Base-by-base conservation (phyloP, 257 asterid genomes). In the Salvia splendens region DNA sequence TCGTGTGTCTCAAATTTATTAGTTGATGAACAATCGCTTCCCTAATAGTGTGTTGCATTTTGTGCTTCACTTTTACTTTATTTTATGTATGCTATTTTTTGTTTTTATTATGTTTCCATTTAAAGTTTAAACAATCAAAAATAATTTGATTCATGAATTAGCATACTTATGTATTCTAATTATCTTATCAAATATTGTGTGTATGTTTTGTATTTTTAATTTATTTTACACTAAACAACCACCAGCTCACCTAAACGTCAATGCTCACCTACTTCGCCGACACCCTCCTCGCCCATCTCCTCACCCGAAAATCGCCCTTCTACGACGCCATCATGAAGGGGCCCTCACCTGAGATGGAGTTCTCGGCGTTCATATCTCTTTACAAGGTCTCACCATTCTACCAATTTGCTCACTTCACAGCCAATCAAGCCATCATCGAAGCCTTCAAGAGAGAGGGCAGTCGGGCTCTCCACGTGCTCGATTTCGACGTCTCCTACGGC, bases 381-480 rank as follows among this genome's bases (percentile, higher is more conserved):
- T 91, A 91, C 20, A 88, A 80, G 70, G 93, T 80, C 1, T 91
- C 95, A 3, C 97, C 97, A 1, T 78, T 88, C 52, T 85, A 82
- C 36, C 97, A 91, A 28, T 86, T 91, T 43, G 89, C 98, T 61
- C 97, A 91, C 66, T 91, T 91, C 77, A 89, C 96, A 0, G 89
- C 96, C 6, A 91, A 91, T 66, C 95, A 91, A 69, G 84, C 93
- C 24, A 91, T 91, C 60, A 76, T 91, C 8, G 98, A 91, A 69
- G 82, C 84, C 10, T 89, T 85, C 24, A 88, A 88, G 77, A 73
- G 8, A 40, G 8, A 40, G 0, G 10, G 8, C 45, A 7, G 10
- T 40, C 8, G 12, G 45, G 45, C 75, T 3, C 65, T 91, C 55
- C 98, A 91, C 67, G 85, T 91, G 0, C 48, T 91, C 2, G 98